Base-by-base conservation (phyloP, 495 filamentous ascomycete species). In the Neurospora sp. region DNA sequence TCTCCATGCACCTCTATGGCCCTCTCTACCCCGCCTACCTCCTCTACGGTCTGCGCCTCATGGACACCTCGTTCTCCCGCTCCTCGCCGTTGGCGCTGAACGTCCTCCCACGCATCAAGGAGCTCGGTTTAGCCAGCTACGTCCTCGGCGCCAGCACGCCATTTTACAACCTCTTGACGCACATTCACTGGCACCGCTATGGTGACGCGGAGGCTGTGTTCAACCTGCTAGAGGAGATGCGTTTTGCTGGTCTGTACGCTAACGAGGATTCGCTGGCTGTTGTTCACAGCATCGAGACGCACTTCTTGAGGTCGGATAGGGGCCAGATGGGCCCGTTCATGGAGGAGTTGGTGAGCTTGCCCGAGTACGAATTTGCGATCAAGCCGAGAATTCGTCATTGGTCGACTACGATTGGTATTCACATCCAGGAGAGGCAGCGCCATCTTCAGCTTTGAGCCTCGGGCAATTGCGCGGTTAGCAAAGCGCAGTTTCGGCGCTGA, bases 171-270 rank as follows among this genome's bases (percentile, higher is more conserved):
- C 88, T 91, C 68, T 81, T 94, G 42, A 83, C 94, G 27, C 76
- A 82, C 35, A 86, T 91, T 41, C 82, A 88, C 72, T 94, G 92
- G 90, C 80, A 80, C 40, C 85, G 86, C 3, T 88, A 89, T 74
- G 84, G 86, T 6, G 88, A 96, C 76, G 81, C 92, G 2, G 76
- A 81, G 11, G 86, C 84, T 11, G 87, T 94, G 41, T 78, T 90
- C 12, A 83, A 88, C 12, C 81, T 94, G 5, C 81, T 96, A 8
- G 81, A 84, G 53, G 93, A 97, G 80, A 97, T 97, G 94, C 89
- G 92, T 46, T 79, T 86, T 10, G 87, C 84, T 1, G 93, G 92
- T 9, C 79, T 95, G 35, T 87, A 88, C 22, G 86, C 87, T 40
- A 86, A 93, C 74, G 73, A 74, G 0, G 83, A 83, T n/a, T 92